Evolutionary conservation across 352 stramenopile species (phyloP).

Genomic region (Phytopythium montanum): DNA sequence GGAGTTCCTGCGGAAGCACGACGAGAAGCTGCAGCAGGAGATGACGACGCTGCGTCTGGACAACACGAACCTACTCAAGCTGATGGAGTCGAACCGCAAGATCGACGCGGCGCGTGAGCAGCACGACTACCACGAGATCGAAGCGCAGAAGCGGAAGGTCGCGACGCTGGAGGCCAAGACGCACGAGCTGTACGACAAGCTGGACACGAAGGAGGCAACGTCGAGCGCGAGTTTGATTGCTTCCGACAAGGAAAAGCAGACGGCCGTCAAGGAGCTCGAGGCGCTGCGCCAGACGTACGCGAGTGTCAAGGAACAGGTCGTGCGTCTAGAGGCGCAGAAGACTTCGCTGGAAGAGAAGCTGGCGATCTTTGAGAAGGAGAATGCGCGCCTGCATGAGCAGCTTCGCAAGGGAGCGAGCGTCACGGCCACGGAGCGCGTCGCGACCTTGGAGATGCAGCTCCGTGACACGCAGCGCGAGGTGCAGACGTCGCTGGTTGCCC

Average conservation of each 20-base stretch:
- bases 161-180: conserved; percentile 44
- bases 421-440: conserved; percentile 56
- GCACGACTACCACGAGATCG: conserved; percentile 43
- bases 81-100: conserved; percentile 71
- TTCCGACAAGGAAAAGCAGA: conserved; percentile 57
- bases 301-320: conserved; percentile 37
- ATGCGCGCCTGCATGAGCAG: conserved; percentile 44
- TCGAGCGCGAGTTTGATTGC: conserved; percentile 37
- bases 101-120: conserved; percentile 65
- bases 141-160: conserved; percentile 46
- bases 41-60: conserved; percentile 54
- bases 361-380: conserved; percentile 55
- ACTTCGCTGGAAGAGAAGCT: conserved; percentile 34
- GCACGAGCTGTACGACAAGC: conserved; percentile 59
- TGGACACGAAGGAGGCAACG: conserved; percentile 55
- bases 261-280: conserved; percentile 30
- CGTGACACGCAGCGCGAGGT: conserved; percentile 55
- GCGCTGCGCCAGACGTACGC: conserved; percentile 33
- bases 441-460: conserved; percentile 55
- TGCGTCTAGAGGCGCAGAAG: conserved; percentile 54
- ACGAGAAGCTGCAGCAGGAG: conserved; percentile 59
- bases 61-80: conserved; percentile 76
- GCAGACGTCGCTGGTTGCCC: conserved; percentile 47
- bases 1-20: conserved; percentile 54
- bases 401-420: conserved; percentile 61